phyloP scores from a whole-genome alignment of 163 green algal genomes.

The Chlamydomonas reinhardtii region DNA sequence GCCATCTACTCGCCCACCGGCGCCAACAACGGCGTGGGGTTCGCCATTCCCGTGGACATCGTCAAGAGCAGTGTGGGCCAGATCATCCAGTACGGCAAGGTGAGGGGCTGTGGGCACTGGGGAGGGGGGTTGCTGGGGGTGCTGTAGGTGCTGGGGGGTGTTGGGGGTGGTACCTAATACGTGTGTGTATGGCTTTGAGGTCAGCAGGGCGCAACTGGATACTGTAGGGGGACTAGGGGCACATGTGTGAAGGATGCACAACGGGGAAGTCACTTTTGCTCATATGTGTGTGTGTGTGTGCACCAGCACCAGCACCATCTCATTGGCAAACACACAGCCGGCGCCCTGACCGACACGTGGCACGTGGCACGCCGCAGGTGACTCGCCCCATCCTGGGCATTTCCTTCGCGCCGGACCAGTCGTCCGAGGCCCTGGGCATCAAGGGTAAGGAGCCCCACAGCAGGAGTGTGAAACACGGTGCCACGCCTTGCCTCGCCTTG shows the following conservation, averaged over 20 bases:
- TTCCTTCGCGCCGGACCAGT: constrained; percentile 93
- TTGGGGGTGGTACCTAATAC: too few relatives aligned
- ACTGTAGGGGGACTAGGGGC: too few relatives aligned
- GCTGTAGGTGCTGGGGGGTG: background rate
- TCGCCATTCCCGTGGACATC: constrained; percentile 93
- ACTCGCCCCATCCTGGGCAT: constrained; percentile 90
- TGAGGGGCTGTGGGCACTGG: constrained; percentile 37
- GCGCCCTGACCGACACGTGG: background rate
- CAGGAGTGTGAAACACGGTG: too few relatives aligned
- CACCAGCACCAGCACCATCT: too few relatives aligned
- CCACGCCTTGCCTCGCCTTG: too few relatives aligned
- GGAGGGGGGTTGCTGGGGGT: constrained; percentile 23
- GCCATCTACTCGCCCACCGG: constrained; percentile 68
- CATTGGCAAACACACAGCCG: too few relatives aligned
- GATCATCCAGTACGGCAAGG: constrained; percentile 55
- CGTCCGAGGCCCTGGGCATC: constrained; percentile 83
- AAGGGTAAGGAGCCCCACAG: constrained; percentile 69
- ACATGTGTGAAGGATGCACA: too few relatives aligned
- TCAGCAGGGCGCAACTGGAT: too few relatives aligned
- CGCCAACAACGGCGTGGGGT: constrained; percentile 83
- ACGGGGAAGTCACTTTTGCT: too few relatives aligned
- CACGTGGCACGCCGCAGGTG: background rate
- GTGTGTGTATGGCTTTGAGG: too few relatives aligned
- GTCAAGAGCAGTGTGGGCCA: constrained; percentile 45
- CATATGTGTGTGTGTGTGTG: too few relatives aligned